phyloP scores from a whole-genome alignment of 306 rosid genomes.

The Cucurbita ficifolia region DNA sequence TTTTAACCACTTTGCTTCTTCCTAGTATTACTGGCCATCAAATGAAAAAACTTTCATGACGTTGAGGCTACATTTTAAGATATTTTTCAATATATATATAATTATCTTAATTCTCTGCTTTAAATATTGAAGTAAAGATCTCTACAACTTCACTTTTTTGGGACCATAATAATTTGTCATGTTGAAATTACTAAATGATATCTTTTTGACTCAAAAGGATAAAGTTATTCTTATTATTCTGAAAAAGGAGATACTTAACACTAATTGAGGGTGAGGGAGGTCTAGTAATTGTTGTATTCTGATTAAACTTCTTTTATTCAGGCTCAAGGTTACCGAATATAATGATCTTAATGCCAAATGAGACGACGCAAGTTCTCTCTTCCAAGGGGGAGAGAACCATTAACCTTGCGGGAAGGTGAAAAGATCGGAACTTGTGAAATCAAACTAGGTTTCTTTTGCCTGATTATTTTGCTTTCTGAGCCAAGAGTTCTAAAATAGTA shows the following conservation, averaged over 20 bases:
- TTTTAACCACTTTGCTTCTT: not conserved
- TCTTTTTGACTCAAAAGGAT: not conserved
- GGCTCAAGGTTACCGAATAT: constrained; percentile 61
- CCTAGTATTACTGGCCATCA: not conserved
- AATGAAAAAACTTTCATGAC: not conserved
- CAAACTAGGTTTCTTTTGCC: constrained; percentile 2
- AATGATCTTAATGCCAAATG: constrained; percentile 43
- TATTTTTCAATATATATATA: not conserved
- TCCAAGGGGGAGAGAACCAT: constrained; percentile 41
- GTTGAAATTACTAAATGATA: not conserved
- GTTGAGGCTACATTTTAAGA: not conserved
- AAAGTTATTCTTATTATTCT: not conserved
- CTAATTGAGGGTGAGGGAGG: not conserved
- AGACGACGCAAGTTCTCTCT: constrained; percentile 29
- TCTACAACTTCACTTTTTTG: not conserved
- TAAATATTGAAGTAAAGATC: not conserved
- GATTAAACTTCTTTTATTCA: constrained; percentile 11
- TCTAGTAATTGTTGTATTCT: not conserved
- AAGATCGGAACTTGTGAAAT: constrained; percentile 9
- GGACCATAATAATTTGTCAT: not conserved
- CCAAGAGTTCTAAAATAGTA: not conserved
- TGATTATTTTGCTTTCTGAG: not conserved
- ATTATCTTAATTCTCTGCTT: not conserved
- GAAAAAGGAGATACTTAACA: not conserved
- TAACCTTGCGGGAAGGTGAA: constrained; percentile 77